These are phyloP conservation scores for Millerozyma miso DNA, from an alignment of 805 yeast species.

Conservation along the genomic window DNA sequence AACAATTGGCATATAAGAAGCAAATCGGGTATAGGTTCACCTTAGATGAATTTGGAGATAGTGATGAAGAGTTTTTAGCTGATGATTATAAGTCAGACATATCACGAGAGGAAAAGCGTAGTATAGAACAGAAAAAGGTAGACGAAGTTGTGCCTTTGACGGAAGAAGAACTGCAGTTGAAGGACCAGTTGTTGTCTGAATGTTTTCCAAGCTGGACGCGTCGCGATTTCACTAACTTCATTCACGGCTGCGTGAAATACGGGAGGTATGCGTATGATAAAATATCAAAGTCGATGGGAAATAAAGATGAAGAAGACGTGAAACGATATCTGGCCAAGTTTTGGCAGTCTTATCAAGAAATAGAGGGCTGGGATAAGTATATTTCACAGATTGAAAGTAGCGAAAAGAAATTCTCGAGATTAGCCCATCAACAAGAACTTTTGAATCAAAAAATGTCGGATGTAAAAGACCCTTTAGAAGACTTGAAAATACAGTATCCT, in stretches of 20 bases:
- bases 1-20: slow-evolving; percentile 60
- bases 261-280: slow-evolving; percentile 51
- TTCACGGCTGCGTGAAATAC: slow-evolving; percentile 63
- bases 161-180: slow-evolving; percentile 54
- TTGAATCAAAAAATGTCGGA: slow-evolving; percentile 51
- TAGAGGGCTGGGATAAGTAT: slow-evolving; percentile 71
- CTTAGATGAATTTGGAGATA: slow-evolving; percentile 56
- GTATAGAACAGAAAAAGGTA: slow-evolving; percentile 51
- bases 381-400: slow-evolving; percentile 68
- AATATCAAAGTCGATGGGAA: slow-evolving; percentile 54
- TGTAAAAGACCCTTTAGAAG: slow-evolving; percentile 56
- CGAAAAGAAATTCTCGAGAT: slow-evolving; percentile 59
- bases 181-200: slow-evolving; percentile 47
- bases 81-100: slow-evolving; percentile 41
- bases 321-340: slow-evolving; percentile 54
- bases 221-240: slow-evolving; percentile 68
- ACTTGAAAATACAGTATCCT: slow-evolving; percentile 65
- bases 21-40: slow-evolving; percentile 57
- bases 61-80: slow-evolving; percentile 46
- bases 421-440: slow-evolving; percentile 51
- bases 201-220: slow-evolving; percentile 69
- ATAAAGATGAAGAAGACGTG: slow-evolving; percentile 58
- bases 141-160: slow-evolving; percentile 56
- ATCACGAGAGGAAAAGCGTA: slow-evolving; percentile 33
- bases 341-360: slow-evolving; percentile 56